phyloP scores from a whole-genome alignment of 371 early-diverging fungal genomes.

The Circinella minor region DNA sequence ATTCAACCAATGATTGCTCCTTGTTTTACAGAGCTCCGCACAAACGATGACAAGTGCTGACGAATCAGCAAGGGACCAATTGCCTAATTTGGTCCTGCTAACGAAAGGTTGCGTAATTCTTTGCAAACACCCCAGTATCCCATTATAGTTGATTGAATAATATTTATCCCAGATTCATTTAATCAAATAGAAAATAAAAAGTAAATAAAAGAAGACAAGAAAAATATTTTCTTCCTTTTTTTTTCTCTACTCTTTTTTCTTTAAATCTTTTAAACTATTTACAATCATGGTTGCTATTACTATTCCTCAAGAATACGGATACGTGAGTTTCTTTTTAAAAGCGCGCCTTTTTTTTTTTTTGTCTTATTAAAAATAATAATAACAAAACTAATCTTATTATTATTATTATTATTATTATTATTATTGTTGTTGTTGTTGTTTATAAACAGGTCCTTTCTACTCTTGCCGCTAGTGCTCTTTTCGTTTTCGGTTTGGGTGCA shows the following conservation, averaged over 20 bases:
- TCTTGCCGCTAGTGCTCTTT: slow-evolving; percentile 43
- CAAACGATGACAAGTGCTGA: slow-evolving; percentile 1
- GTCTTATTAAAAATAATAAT: not conserved
- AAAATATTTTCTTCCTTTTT: not conserved
- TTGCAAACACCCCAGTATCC: not conserved
- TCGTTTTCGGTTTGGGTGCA: slow-evolving; percentile 51
- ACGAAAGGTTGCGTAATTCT: not conserved
- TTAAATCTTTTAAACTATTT: not conserved
- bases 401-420: too few species aligned
- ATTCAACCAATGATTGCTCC: not conserved
- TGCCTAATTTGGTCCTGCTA: not conserved
- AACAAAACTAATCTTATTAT: too few species aligned
- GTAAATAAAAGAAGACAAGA: not conserved
- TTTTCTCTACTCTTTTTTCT: not conserved
- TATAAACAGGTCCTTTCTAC: slow-evolving; percentile 45
- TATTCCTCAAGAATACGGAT: slow-evolving; percentile 66
- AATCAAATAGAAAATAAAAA: not conserved
- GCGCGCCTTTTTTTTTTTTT: not conserved
- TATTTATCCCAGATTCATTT: not conserved
- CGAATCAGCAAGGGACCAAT: slow-evolving; percentile 4
- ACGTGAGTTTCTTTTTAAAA: slow-evolving; percentile 38
- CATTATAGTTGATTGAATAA: not conserved
- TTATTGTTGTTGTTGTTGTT: too few species aligned
- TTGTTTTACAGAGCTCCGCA: not conserved
- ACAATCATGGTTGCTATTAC: slow-evolving; percentile 45